Conservation (phyloP, 2,329 filamentous ascomycete genomes). For the Alternaria rosae region DNA sequence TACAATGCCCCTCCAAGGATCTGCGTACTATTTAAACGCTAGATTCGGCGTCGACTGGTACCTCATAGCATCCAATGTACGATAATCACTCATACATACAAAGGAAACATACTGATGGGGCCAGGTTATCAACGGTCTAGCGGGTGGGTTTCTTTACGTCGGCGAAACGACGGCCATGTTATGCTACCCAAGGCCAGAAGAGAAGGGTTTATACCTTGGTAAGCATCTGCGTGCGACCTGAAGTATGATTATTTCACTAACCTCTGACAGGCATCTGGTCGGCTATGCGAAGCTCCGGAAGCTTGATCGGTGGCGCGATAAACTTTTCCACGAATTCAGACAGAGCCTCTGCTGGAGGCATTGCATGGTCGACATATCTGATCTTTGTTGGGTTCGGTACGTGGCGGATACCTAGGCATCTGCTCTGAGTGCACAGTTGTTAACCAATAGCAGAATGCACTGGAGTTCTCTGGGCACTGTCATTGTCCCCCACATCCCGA, state of each 20-base stretch:
- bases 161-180: conserved; percentile 21
- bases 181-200: conserved; percentile 16
- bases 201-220: conserved; percentile 15
- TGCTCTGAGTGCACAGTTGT: not conserved
- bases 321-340: conserved; percentile 16
- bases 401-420: not conserved
- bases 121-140: conserved; percentile 12
- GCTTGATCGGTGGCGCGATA: conserved; percentile 17
- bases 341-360: conserved; percentile 4
- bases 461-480: conserved; percentile 12
- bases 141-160: conserved; percentile 13
- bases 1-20: conserved; percentile 14
- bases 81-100: not conserved
- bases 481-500: conserved; percentile 5
- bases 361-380: conserved; percentile 16
- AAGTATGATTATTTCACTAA: not conserved
- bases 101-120: not conserved
- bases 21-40: conserved; percentile 16
- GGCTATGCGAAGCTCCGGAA: conserved; percentile 18
- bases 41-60: conserved; percentile 10
- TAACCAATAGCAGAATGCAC: conserved; percentile 9
- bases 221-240: not conserved
- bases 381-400: conserved; percentile 17
- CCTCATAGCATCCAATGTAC: conserved; percentile 13
- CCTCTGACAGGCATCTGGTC: conserved; percentile 12